Conservation (phyloP, 371 early-diverging fungal species). For the Mortierella sp. region DNA sequence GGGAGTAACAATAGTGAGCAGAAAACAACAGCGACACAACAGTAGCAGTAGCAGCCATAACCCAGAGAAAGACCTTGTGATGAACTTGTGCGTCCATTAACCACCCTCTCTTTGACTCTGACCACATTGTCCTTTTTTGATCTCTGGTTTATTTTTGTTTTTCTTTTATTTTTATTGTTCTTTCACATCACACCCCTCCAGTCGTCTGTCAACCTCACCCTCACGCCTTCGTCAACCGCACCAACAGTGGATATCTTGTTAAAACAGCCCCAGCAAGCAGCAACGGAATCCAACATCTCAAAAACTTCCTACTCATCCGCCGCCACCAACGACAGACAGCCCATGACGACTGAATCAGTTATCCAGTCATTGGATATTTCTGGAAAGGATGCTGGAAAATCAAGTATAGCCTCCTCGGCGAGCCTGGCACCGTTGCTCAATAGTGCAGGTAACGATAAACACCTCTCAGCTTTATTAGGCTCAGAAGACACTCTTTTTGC, state of each 20-base stretch:
- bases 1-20: slow-evolving; percentile 9
- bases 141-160: background rate
- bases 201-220: slow-evolving; percentile 24
- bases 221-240: slow-evolving; percentile 28
- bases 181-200: background rate
- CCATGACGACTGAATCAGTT: slow-evolving; percentile 23
- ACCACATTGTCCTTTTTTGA: background rate
- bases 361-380: slow-evolving; percentile 17
- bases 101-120: background rate
- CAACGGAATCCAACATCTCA: slow-evolving; percentile 21
- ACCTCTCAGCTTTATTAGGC: background rate
- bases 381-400: background rate
- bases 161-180: slow-evolving; percentile 3
- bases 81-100: slow-evolving; percentile 5
- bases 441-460: background rate
- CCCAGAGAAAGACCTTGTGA: background rate
- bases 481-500: background rate
- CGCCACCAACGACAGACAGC: slow-evolving; percentile 1
- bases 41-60: background rate
- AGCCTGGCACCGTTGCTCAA: slow-evolving; percentile 9
- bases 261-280: slow-evolving; percentile 23
- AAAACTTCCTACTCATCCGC: slow-evolving; percentile 21
- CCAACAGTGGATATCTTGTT: slow-evolving; percentile 6
- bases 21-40: background rate
- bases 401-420: background rate